Evolutionary conservation across 23 red algal species (phyloP), one percentile per base, ranked within the genome.

Genomic region (Gracilariopsis chorda): DNA sequence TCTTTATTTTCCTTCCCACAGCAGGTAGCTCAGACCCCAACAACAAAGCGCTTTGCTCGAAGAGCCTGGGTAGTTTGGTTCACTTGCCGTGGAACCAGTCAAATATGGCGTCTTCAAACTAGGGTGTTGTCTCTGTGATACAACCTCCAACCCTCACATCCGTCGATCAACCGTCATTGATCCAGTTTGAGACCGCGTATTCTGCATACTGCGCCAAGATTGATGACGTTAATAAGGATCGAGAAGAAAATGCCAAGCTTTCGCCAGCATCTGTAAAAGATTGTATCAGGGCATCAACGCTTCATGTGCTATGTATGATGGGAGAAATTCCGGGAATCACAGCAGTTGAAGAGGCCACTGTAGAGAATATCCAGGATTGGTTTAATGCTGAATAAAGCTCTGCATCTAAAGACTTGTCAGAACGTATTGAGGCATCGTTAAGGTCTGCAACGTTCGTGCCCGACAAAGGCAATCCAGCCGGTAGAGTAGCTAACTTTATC

Each of bases 301-400:
- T 88, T 27, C 84, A 88, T 36, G 48, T 19, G 19, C 48, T 88
- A 59, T 76, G 84, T 16, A 77, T 88, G 5, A 57, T 88, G 48
- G 84, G 42, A 17, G 70, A 88, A 27, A 88, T 88, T 25, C 42
- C 75, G 43, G 70, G 70, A n/a, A 68, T 68, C 13, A 53, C 21
- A 4, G 32, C 68, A 16, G 32, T 78, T 10, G 84, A 88, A 28
- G 55, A 84, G 27, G 80, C 80, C 17, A 84, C 80, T 37, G 56
- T 5, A 23, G 80, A 65, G 43, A 35, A 65, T 27, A 56, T 67
- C 20, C 40, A 68, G 41, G 10, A 17, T 23, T 84, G 80, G 55
- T 67, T 84, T 42, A 56, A 84, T 23, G 19, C 24, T 27, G 4
- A 19, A 51, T 40, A 17, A 46, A 37, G 32, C 27, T 27, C 80